Evolutionary conservation across 1,284 basidiomycete genomes (phyloP).

Genomic region (Ceratobasidium theobromae): DNA sequence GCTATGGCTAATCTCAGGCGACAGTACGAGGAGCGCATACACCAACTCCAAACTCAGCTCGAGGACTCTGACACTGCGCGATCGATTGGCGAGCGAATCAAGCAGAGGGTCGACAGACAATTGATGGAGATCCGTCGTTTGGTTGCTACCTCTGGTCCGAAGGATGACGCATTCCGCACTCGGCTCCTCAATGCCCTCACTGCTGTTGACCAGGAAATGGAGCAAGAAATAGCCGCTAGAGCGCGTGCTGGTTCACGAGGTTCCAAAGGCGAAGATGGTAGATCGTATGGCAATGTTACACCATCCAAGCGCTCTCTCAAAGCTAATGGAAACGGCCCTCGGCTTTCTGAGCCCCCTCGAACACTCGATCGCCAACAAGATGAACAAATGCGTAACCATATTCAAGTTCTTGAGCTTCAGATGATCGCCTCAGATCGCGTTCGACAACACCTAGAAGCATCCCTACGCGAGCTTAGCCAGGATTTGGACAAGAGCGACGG

Average conservation of each 20-base stretch:
- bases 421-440: conserved; percentile 69
- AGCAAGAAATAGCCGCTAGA: conserved; percentile 40
- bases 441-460: conserved; percentile 63
- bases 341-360: conserved; percentile 43
- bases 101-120: conserved; percentile 64
- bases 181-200: conserved; percentile 70
- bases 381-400: conserved; percentile 60
- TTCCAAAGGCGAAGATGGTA: conserved; percentile 40
- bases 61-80: conserved; percentile 57
- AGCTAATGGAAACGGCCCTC: conserved; percentile 44
- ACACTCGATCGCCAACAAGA: conserved; percentile 53
- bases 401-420: conserved; percentile 67
- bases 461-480: conserved; percentile 61
- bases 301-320: conserved; percentile 49
- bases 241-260: conserved; percentile 40
- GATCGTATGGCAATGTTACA: conserved; percentile 48
- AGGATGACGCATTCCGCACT: conserved; percentile 63
- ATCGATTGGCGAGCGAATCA: conserved; percentile 56
- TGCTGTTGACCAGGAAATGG: conserved; percentile 61
- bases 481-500: conserved; percentile 66
- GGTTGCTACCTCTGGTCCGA: conserved; percentile 58
- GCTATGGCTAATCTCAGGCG: conserved; percentile 62
- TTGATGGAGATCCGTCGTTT: conserved; percentile 69
- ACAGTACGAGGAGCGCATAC: conserved; percentile 66
- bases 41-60: conserved; percentile 64